Evolutionary conservation across 202 grass and related monocot species (phyloP), one percentile per base, ranked within the genome.

Genomic region (Carex sylvatica): DNA sequence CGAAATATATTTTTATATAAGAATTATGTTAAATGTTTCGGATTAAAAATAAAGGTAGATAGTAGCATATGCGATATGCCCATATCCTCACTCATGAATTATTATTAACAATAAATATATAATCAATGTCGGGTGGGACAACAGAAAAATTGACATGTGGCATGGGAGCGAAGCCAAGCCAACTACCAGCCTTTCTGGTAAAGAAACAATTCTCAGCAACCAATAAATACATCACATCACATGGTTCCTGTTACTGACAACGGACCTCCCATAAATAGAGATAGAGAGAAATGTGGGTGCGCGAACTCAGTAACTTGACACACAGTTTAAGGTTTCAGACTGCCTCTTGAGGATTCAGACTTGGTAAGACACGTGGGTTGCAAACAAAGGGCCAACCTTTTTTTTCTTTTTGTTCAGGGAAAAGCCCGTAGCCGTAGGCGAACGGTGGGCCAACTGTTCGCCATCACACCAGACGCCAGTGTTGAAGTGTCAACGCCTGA

Each of bases 401-500:
- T 33, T 33, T 36, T 36, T 36, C 28, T 36, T 36, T 36, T 36
- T 0, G 35, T 36, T 36, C 4, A 5, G 35, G 35, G 35, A 0
- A 36, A 36, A 36, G 35, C 35, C 35, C 35, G 35, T 36, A 36
- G 35, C 35, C 35, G 35, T 36, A 36, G 35, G 26, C 19, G 18
- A 30, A 6, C 70, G 26, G 70, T 54, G 42, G 9, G 7, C 30
- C 52, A 31, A 54, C 33, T 49, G 47, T 76, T 30, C 51, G 5
- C 3, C 8, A 11, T 36, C 26, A 76, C 73, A 51, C 51, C 46
- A 35, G 26, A 76, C 72, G 72, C 52, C 47, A 35, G 26, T 33
- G 26, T 56, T 55, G 51, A 76, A 76, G 51, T 76, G 51, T 76
- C 73, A 76, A 76, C 26, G 23, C 73, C 74, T 36, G 52, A 77